phyloP scores from a whole-genome alignment of 2,329 filamentous ascomycete species.

The Xylaria sp. region DNA sequence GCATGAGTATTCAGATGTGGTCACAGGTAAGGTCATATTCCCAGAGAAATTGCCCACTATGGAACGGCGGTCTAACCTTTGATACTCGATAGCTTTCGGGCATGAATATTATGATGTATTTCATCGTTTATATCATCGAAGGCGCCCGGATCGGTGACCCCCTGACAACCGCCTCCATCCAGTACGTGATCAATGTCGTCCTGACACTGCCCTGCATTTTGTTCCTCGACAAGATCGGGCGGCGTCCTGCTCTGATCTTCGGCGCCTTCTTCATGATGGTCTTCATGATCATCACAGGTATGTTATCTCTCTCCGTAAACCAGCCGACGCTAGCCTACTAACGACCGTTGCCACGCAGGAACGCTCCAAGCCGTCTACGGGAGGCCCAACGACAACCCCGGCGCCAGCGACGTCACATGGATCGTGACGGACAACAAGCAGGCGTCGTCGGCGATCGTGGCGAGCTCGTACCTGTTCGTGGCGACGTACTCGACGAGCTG shows the following conservation, averaged over 20 bases:
- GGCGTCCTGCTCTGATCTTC: constrained; percentile 57
- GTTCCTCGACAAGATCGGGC: constrained; percentile 61
- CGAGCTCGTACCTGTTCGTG: constrained; percentile 74
- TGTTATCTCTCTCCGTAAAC: background rate
- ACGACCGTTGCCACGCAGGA: constrained; percentile 36
- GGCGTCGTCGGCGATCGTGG: constrained; percentile 65
- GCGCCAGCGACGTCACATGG: constrained; percentile 57
- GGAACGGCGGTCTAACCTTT: background rate
- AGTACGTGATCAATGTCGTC: constrained; percentile 66
- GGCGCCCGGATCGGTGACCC: constrained; percentile 58
- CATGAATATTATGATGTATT: constrained; percentile 65
- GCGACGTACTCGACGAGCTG: constrained; percentile 60
- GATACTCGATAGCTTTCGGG: constrained; percentile 38
- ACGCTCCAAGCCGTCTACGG: constrained; percentile 65
- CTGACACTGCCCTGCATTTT: constrained; percentile 63
- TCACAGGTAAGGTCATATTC: constrained; percentile 44
- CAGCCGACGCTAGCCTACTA: background rate
- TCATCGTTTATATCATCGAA: constrained; percentile 64
- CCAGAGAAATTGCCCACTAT: background rate
- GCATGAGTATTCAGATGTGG: constrained; percentile 63
- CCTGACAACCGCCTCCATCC: constrained; percentile 62
- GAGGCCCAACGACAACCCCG: constrained; percentile 46
- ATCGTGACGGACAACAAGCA: constrained; percentile 53
- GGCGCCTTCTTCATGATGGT: constrained; percentile 62
- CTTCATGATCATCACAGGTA: constrained; percentile 64